phyloP scores from a whole-genome alignment of 2,329 filamentous ascomycete genomes.

The Aspergillus bombycis region DNA sequence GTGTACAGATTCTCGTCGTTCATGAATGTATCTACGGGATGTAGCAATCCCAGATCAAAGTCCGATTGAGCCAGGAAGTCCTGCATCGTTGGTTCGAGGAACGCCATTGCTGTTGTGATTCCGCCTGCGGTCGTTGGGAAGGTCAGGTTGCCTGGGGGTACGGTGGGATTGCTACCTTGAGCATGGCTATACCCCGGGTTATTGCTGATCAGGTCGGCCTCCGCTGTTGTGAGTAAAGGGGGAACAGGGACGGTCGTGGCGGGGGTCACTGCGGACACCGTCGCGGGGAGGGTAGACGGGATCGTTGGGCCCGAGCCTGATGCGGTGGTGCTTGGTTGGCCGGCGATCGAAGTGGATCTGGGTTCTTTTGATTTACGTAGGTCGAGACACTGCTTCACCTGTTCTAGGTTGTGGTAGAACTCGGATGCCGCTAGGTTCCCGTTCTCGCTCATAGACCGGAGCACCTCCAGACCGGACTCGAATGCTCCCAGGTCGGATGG shows the following conservation, averaged over 20 bases:
- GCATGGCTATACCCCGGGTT: neutral
- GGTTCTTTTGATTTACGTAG: constrained; percentile 12
- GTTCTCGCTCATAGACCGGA: constrained; percentile 39
- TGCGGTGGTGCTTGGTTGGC: neutral
- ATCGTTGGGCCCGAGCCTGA: neutral
- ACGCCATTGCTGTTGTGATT: constrained; percentile 43
- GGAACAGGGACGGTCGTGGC: neutral
- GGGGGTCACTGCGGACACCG: neutral
- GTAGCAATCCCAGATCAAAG: constrained; percentile 38
- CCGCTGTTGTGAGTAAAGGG: neutral
- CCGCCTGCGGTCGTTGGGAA: constrained; percentile 24
- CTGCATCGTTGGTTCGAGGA: constrained; percentile 44
- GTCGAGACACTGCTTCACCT: constrained; percentile 36
- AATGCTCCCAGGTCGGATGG: constrained; percentile 35
- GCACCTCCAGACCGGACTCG: constrained; percentile 36
- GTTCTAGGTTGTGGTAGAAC: constrained; percentile 38
- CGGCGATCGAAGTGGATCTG: constrained; percentile 1
- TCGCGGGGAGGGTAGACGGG: neutral
- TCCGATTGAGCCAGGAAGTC: constrained; percentile 44
- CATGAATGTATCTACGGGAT: constrained; percentile 40
- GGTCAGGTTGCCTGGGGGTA: neutral
- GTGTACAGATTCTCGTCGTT: constrained; percentile 39
- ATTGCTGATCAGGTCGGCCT: neutral
- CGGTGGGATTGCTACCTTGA: neutral
- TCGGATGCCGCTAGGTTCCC: constrained; percentile 40